phyloP scores from a whole-genome alignment of 805 yeast genomes.

The Candida chauliodis region DNA sequence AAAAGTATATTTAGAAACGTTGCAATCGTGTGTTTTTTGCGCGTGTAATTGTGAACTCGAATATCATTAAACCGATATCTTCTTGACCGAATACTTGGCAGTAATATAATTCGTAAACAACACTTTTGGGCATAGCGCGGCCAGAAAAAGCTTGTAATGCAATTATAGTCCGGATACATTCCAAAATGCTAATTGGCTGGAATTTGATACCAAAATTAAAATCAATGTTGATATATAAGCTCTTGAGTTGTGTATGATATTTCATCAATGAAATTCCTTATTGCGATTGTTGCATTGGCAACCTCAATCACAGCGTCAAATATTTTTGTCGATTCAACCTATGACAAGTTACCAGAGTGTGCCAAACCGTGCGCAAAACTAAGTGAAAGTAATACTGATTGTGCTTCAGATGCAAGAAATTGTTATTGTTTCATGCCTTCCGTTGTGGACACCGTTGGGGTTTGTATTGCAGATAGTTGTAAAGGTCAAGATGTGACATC shows the following conservation, averaged over 20 bases:
- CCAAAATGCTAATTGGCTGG: not conserved
- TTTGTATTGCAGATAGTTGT: constrained; percentile 37
- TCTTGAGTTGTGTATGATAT: not conserved
- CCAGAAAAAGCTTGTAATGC: not conserved
- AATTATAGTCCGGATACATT: not conserved
- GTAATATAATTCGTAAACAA: not conserved
- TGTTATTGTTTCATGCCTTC: constrained; percentile 40
- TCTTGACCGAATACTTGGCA: constrained; percentile 1
- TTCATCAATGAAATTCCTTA: constrained; percentile 1
- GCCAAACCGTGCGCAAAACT: constrained; percentile 34
- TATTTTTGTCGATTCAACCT: constrained; percentile 11
- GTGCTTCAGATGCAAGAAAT: constrained; percentile 43
- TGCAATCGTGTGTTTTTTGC: not conserved
- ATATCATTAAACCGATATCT: constrained; percentile 5
- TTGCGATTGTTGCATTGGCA: not conserved
- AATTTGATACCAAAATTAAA: not conserved
- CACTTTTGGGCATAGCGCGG: not conserved
- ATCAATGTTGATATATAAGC: not conserved
- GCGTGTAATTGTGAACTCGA: too few species aligned
- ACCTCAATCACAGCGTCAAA: not conserved
- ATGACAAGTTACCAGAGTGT: constrained; percentile 37
- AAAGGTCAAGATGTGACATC: constrained; percentile 25
- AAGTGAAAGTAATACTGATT: constrained; percentile 40
- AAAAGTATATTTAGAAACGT: not conserved
- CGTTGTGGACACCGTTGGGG: constrained; percentile 30